Percentiles rank a stretch among this genome's conserved stretches.
These are phyloP conservation scores for Oryza glaberrima DNA, from an alignment of 176 grass and related monocot species.

Conservation along the genomic window DNA sequence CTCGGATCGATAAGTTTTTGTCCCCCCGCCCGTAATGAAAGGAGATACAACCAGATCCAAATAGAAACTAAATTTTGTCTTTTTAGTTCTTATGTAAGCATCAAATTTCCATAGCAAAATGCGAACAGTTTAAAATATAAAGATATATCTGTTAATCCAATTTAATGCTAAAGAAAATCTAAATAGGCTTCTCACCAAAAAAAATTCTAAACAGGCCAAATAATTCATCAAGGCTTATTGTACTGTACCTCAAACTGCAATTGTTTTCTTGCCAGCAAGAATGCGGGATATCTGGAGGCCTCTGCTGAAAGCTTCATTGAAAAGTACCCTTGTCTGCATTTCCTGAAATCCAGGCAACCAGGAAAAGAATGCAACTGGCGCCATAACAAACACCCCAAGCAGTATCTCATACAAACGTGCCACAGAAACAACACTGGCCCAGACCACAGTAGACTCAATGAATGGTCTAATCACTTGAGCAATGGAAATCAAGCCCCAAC, in stretches of 20 bases:
- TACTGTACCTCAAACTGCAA: constrained; percentile 82
- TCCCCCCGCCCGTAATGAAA: not conserved
- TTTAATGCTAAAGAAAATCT: not conserved
- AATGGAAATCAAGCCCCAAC: constrained; percentile 96
- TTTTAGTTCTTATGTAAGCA: constrained; percentile 11
- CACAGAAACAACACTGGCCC: constrained; percentile 73
- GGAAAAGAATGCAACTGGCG: constrained; percentile 82
- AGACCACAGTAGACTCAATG: constrained; percentile 79
- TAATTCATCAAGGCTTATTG: constrained; percentile 7
- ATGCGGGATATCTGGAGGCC: constrained; percentile 96
- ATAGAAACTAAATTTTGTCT: not conserved
- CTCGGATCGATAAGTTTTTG: not conserved
- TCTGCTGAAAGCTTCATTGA: constrained; percentile 97
- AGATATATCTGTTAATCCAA: constrained; percentile 31
- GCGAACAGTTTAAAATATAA: not conserved
- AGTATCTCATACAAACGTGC: constrained; percentile 90
- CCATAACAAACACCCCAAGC: constrained; percentile 86
- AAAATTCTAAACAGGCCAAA: constrained; percentile 5
- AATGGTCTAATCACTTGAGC: constrained; percentile 94
- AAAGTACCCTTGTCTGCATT: constrained; percentile 97
- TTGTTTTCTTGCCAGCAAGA: constrained; percentile 79
- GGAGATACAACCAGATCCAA: constrained; percentile 1
- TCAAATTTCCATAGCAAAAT: constrained; percentile 9
- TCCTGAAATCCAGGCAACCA: constrained; percentile 98
- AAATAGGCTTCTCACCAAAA: not conserved